Evolutionary conservation across 1,284 basidiomycete species (phyloP), one percentile per base, ranked within the genome.

Genomic region (Gymnopus androsaceus): DNA sequence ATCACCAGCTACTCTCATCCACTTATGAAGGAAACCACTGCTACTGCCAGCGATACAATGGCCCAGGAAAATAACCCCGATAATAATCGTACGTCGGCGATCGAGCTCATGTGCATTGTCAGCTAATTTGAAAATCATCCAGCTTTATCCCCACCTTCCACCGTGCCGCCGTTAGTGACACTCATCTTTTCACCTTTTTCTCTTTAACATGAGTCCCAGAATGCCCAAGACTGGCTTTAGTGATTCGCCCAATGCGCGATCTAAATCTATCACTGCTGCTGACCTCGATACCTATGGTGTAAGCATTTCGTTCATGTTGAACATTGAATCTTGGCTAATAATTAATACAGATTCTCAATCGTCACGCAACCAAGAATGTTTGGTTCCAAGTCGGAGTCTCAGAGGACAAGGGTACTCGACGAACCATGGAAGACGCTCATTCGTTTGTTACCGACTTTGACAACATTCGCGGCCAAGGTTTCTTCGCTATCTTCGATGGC

Each of bases 341-440:
- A 38, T 1, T 15, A 12, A 14, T n/a, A 40, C 60, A 86, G 84
- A 73, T 79, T 56, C 73, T 85, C 49, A 85, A 85, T 66, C 77
- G 82, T 56, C 81, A 82, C 66, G 78, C 81, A n/a, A 68, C 71
- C 50, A 75, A 84, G 59, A 81, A 84, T 58, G 70, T 79, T 7
- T 80, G 82, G 11, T 90, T 86, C 66, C 88, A 88, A 61, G 85
- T 98, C 45, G 97, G 96, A 19, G 85, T 99, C 19, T 87, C 88
- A 42, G 94, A 97, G 64, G 94, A 98, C 74, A 93, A 90, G 71
- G 92, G 95, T 52, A 86, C 92, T 62, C 80, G 97, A 58, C 80
- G 96, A 60, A 93, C 90, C 33, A 99, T 99, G 97, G 97, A 99
- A 72, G 97, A 99, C 70, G 85, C 95, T 1, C 95, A 99, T 71